Evolutionary conservation across 2,329 filamentous ascomycete genomes (phyloP), one percentile per base, ranked within the genome.

Genomic region (Aspergillus sergii): DNA sequence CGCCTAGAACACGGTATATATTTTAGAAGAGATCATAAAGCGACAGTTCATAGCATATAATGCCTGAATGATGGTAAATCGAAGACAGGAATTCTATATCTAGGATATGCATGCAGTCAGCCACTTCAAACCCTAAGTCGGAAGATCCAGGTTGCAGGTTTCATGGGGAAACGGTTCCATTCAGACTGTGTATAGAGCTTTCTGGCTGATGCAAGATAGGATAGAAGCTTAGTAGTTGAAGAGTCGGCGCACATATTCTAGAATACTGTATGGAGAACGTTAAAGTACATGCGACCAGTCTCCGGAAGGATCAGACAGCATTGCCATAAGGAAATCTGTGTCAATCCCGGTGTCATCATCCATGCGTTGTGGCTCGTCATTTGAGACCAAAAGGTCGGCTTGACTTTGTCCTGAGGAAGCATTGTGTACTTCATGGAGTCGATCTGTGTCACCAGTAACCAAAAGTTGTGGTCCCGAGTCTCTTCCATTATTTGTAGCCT

Each of bases 331-430:
- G 8, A 48, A 28, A 26, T 26, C 45, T 11, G 23, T n/a, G 23
- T 28, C 23, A 19, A 48, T 3, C 21, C 21, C 23, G 45, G 12
- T 9, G 0, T 19, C 23, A 23, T 9, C 6, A 26, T 28, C 7
- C 23, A 26, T 26, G 6, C 6, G 23, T 12, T 9, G n/a, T 16
- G 11, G 1, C 7, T 48, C n/a, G 10, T 19, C 1, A 16, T 28
- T 7, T 8, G 10, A 28, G 3, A 3, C 14, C 0, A 26, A 0
- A 16, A 48, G 11, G 0, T 10, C 14, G 1, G 45, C 12, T 28
- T 16, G 21, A 3, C 6, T 1, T 10, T 12, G 43, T 14, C 1
- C n/a, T 45, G 23, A 19, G 4, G 45, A 19, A 48, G 1, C 4
- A 23, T 9, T 19, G 1, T 48, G 45, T 16, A 16, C 0, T 28